Conservation (phyloP, 176 grass and related monocot species). For the Sorghum bicolor region Sorghum_bicolor_NCBIv3 NC_012870.2:79539501-79540000, state of each 20-base stretch:
- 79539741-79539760: slow-evolving; percentile 84
- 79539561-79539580: too few species aligned
- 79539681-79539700: not conserved
- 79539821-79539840: slow-evolving; percentile 95
- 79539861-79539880: slow-evolving; percentile 66
- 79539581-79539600: too few species aligned
- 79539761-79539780: slow-evolving; percentile 54
- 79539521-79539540: too few species aligned
- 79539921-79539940: slow-evolving; percentile 64
- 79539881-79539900: slow-evolving; percentile 83
- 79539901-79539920: slow-evolving; percentile 72
- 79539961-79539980: slow-evolving; percentile 66
- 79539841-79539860: slow-evolving; percentile 71
- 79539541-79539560: too few species aligned
- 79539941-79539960: slow-evolving; percentile 3
- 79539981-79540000: slow-evolving; percentile 36
- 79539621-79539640: too few species aligned
- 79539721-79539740: slow-evolving; percentile 91
- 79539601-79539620: not conserved
- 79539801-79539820: slow-evolving; percentile 37
- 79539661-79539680: too few species aligned
- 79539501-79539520: too few species aligned
- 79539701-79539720: slow-evolving; percentile 61
- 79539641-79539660: too few species aligned
- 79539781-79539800: slow-evolving; percentile 48